These are phyloP conservation scores for Macaranga tanarius DNA, from an alignment of 441 rosid species.

Conservation along the genomic window DNA sequence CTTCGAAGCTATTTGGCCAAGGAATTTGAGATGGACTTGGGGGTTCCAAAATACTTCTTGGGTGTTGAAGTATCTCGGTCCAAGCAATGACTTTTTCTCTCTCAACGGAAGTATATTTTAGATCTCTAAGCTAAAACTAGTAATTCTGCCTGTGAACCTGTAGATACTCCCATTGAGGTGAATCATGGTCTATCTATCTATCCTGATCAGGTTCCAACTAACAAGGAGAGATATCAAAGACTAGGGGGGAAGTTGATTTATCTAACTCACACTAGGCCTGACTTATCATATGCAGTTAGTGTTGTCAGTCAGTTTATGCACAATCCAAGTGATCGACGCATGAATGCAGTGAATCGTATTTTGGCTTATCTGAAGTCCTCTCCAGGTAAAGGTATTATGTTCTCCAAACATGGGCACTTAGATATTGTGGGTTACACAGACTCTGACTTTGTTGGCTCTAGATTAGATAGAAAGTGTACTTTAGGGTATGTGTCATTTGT, in stretches of 20 bases:
- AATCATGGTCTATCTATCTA: slow-evolving; percentile 5
- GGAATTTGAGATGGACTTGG: slow-evolving; percentile 1
- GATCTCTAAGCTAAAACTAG: neutral
- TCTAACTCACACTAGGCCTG: slow-evolving; percentile 1
- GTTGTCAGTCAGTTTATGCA: neutral
- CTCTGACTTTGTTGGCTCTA: neutral
- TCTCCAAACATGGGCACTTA: neutral
- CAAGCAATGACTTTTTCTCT: slow-evolving; percentile 9
- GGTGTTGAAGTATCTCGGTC: neutral
- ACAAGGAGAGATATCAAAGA: neutral
- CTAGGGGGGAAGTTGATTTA: neutral
- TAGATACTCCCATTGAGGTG: slow-evolving; percentile 4
- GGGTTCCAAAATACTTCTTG: neutral
- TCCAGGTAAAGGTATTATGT: slow-evolving; percentile 8
- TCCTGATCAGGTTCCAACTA: neutral
- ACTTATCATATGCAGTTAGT: neutral
- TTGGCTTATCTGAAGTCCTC: slow-evolving; percentile 5
- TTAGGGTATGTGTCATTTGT: neutral
- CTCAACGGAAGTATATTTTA: neutral
- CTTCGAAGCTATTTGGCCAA: neutral
- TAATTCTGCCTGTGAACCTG: neutral
- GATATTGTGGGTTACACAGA: neutral
- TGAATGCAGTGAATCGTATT: neutral
- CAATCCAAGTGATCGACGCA: neutral
- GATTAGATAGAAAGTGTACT: neutral